Evolutionary conservation across 2,329 filamentous ascomycete genomes (phyloP), one percentile per base, ranked within the genome.

Genomic region (Cadophora luteo-olivacea): DNA sequence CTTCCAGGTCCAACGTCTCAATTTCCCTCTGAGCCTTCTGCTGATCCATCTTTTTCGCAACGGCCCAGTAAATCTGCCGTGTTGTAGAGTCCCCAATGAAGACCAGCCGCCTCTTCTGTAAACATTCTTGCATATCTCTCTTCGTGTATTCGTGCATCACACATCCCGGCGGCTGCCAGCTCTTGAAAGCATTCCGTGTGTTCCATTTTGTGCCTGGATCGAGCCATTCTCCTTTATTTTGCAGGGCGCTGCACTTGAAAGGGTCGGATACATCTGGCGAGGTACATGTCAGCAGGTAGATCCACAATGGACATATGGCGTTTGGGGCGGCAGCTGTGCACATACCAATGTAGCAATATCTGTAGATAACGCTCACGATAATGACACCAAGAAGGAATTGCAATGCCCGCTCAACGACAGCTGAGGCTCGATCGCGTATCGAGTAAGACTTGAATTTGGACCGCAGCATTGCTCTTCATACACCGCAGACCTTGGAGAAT

Each of bases 131-230:
- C 51, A 90, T 81, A 48, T 87, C 85, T n/a, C 81, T 75, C 6
- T 77, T 74, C 9, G 82, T 81, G 77, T 90, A 90, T 64, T 84
- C 79, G 69, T 86, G 84, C 74, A 89, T 81, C 69, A 86, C 84
- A 77, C 89, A 91, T 32, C 86, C 86, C 25, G 82, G 81, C 4
- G 88, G 85, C 67, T 89, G 85, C 88, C 88, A 90, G 71, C 83
- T 81, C 41, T 80, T 78, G 72, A 83, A 84, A 51, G 73, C 66
- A 22, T 68, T 68, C 36, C 33, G 52, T 67, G 68, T 69, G 72
- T 69, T 72, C 75, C 74, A 68, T 75, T 72, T 49, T 69, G 71
- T 65, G 77, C 76, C 49, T 75, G 77, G 32, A 76, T 77, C 73
- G 75, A 75, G 70, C 86, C 87, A 89, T 70, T 80, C 79, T 38